Evolutionary conservation across 2,329 filamentous ascomycete genomes (phyloP), one percentile per base, ranked within the genome.

Genomic region (Gnomoniopsis sp.): DNA sequence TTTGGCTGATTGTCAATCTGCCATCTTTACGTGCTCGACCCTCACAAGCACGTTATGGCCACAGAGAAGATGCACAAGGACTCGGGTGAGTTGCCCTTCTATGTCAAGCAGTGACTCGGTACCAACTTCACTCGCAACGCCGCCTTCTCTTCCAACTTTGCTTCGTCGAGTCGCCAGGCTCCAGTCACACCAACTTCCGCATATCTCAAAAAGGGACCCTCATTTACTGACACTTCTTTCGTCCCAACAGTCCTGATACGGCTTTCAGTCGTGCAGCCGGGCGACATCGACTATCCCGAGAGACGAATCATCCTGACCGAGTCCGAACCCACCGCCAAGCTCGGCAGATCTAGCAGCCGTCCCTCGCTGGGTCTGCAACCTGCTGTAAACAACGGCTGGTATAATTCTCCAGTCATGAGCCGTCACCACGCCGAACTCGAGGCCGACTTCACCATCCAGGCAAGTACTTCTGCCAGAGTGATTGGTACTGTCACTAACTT

Each of bases 381-480:
- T 68, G 72, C 61, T 3, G n/a, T 51, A 7, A 21, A 41, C 41
- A 91, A 91, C 70, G 84, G 79, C 17, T 90, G 79, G 79, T 88
- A 90, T 59, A 83, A 90, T 63, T 88, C 84, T 58, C 84, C 88
- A 0, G 88, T 91, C 38, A 88, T 91, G 77, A 90, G 88, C 23
- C 79, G 88, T 48, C 70, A 83, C 12, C 88, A 91, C 71, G 89
- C 88, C 17, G 72, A 81, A 47, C 67, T 88, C 4, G 64, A 67
- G 17, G 74, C 80, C 4, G 72, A 81, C 51, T 65, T 75, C 11
- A 69, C 76, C 2, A 65, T 69, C 7, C 75, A 79, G 69, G 83
- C 83, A 71, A 59, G 72, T 57, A 36, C 49, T 55, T 36, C 15
- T 49, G 49, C 47, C 38, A 34, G 30, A 15, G 2, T 53, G 2